Evolutionary conservation across 2,329 filamentous ascomycete species (phyloP).

Genomic region (Fusarium sp.): DNA sequence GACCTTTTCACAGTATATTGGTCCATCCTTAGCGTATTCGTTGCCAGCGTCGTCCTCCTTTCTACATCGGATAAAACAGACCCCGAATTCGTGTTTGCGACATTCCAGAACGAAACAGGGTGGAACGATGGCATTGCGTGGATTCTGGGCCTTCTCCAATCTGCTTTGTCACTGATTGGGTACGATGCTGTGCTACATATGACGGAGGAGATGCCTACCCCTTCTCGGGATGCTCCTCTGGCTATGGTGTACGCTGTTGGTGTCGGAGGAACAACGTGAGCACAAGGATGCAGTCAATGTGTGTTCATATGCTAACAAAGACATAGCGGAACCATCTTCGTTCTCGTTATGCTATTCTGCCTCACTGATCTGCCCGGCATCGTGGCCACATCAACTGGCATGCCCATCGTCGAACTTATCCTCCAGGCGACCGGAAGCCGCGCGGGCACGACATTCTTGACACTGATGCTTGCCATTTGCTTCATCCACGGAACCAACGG

Average conservation of each 20-base stretch:
- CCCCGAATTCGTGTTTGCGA: constrained; percentile 58
- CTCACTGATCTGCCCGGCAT: constrained; percentile 54
- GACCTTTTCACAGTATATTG: constrained; percentile 51
- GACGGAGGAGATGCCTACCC: constrained; percentile 61
- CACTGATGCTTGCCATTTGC: constrained; percentile 57
- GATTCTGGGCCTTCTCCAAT: constrained; percentile 61
- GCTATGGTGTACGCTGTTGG: constrained; percentile 59
- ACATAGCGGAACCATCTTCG: constrained; percentile 53
- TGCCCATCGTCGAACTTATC: constrained; percentile 62
- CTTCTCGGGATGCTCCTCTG: constrained; percentile 55
- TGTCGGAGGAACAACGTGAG: constrained; percentile 59
- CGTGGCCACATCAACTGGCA: constrained; percentile 54
- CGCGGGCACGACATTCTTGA: constrained; percentile 56
- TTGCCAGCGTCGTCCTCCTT: constrained; percentile 60
- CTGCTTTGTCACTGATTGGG: constrained; percentile 52
- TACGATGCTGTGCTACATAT: constrained; percentile 62
- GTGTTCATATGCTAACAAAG: not conserved
- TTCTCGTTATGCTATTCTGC: constrained; percentile 59
- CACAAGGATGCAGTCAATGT: not conserved
- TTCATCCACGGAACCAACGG: constrained; percentile 62
- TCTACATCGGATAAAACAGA: constrained; percentile 56
- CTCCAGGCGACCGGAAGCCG: constrained; percentile 57
- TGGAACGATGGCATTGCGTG: constrained; percentile 62
- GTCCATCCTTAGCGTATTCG: constrained; percentile 57
- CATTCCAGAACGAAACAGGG: constrained; percentile 60